These are phyloP conservation scores for Ophiostoma quercus DNA, from an alignment of 2,329 filamentous ascomycete genomes.

Conservation along the genomic window DNA sequence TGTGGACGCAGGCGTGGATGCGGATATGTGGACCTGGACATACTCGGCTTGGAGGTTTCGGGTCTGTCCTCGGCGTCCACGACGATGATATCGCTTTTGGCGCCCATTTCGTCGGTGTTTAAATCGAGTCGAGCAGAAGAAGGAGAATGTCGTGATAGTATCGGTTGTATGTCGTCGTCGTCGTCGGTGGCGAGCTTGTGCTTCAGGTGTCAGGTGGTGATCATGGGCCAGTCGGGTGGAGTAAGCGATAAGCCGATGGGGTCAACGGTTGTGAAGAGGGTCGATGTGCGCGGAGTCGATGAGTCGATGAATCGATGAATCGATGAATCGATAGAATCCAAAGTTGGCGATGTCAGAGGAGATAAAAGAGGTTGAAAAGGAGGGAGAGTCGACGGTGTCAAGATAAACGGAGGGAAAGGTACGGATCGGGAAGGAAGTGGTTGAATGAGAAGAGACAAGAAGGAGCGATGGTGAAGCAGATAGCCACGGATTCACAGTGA, in stretches of 20 bases:
- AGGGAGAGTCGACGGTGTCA: neutral
- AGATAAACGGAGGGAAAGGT: conserved; percentile 7
- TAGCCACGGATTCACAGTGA: conserved; percentile 14
- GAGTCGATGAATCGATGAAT: too few species aligned
- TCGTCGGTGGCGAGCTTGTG: neutral
- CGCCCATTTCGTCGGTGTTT: neutral
- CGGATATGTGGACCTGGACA: neutral
- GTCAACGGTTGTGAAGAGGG: neutral
- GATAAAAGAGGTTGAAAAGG: neutral
- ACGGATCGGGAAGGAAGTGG: neutral
- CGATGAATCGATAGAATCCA: neutral
- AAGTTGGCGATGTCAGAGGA: neutral
- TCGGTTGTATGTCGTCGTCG: neutral
- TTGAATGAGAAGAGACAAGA: neutral
- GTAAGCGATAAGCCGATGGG: conserved; percentile 5
- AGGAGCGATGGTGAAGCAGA: conserved; percentile 6
- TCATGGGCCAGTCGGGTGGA: neutral
- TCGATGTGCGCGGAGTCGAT: neutral
- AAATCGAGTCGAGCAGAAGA: neutral
- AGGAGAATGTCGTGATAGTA: neutral
- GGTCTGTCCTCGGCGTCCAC: neutral
- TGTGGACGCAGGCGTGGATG: neutral
- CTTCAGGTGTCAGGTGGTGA: conserved; percentile 1
- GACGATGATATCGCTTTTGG: neutral
- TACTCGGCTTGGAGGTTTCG: neutral